Conservation (phyloP, 805 yeast genomes). For the Candida sanyiensis region DNA sequence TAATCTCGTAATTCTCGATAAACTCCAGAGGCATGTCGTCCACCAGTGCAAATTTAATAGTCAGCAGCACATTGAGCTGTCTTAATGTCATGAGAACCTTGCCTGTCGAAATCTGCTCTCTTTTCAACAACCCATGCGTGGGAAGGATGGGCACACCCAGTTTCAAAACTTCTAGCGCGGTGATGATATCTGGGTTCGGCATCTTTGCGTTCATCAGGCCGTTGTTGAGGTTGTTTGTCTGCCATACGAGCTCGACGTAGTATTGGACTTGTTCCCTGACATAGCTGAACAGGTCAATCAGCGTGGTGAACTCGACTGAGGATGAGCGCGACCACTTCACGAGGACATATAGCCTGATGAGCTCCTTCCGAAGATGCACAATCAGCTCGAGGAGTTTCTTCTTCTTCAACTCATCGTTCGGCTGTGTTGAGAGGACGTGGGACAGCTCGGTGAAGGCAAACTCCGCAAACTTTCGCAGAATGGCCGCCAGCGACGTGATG, state of each 20-base stretch:
- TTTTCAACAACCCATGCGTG: slow-evolving; percentile 48
- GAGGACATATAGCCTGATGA: slow-evolving; percentile 76
- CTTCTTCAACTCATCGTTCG: slow-evolving; percentile 59
- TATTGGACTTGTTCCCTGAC: slow-evolving; percentile 70
- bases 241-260: slow-evolving; percentile 57
- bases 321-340: slow-evolving; percentile 79
- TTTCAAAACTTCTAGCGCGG: slow-evolving; percentile 80
- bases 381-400: slow-evolving; percentile 61
- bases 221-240: slow-evolving; percentile 61
- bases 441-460: slow-evolving; percentile 59
- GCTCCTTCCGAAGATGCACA: slow-evolving; percentile 73
- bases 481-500: slow-evolving; percentile 56
- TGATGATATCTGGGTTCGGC: slow-evolving; percentile 84
- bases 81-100: slow-evolving; percentile 55
- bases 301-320: slow-evolving; percentile 59
- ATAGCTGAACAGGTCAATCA: slow-evolving; percentile 88
- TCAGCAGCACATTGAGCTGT: slow-evolving; percentile 65
- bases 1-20: slow-evolving; percentile 49
- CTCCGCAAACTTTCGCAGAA: slow-evolving; percentile 53
- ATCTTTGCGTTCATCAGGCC: slow-evolving; percentile 82
- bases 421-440: slow-evolving; percentile 55
- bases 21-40: slow-evolving; percentile 59
- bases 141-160: slow-evolving; percentile 74
- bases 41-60: slow-evolving; percentile 68
- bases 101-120: slow-evolving; percentile 43